These are phyloP conservation scores for Peniophora sp. DNA, from an alignment of 1,284 basidiomycete genomes.

Conservation along the genomic window DNA sequence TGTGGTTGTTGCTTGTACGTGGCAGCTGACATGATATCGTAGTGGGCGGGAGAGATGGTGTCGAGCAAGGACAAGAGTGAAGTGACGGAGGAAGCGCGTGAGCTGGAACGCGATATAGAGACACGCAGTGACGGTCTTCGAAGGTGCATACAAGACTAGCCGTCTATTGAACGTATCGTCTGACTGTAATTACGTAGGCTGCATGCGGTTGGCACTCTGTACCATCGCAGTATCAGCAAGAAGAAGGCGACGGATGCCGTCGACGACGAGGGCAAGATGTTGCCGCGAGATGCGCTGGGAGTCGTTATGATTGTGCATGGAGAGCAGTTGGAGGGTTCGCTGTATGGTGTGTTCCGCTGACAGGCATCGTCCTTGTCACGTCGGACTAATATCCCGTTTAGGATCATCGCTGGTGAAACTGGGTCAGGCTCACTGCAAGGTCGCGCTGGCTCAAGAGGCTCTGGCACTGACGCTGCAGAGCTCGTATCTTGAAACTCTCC, in stretches of 20 bases:
- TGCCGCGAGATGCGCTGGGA: slow-evolving; percentile 72
- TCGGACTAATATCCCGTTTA: slow-evolving; percentile 16
- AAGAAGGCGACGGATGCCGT: slow-evolving; percentile 55
- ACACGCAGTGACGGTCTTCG: slow-evolving; percentile 26
- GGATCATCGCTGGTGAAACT: slow-evolving; percentile 65
- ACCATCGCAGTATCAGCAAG: slow-evolving; percentile 56
- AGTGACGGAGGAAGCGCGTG: slow-evolving; percentile 29
- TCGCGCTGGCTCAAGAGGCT: slow-evolving; percentile 75
- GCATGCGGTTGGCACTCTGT: slow-evolving; percentile 50
- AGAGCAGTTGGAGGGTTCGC: slow-evolving; percentile 71
- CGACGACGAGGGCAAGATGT: slow-evolving; percentile 54
- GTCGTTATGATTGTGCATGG: slow-evolving; percentile 83
- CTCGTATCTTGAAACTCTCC: slow-evolving; percentile 60
- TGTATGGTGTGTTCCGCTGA: slow-evolving; percentile 44
- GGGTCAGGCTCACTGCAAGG: slow-evolving; percentile 75
- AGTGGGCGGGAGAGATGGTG: slow-evolving; percentile 30
- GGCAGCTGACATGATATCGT: background rate
- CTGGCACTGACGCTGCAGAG: slow-evolving; percentile 66
- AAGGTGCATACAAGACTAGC: slow-evolving; percentile 16
- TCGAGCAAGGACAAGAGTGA: slow-evolving; percentile 26
- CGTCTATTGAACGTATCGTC: background rate
- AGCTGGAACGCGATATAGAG: slow-evolving; percentile 27
- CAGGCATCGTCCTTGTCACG: background rate
- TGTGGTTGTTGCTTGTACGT: too few species aligned
- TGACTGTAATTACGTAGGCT: slow-evolving; percentile 33